Conservation (phyloP, 805 yeast genomes). For the Schwanniomyces occidentalis region DNA sequence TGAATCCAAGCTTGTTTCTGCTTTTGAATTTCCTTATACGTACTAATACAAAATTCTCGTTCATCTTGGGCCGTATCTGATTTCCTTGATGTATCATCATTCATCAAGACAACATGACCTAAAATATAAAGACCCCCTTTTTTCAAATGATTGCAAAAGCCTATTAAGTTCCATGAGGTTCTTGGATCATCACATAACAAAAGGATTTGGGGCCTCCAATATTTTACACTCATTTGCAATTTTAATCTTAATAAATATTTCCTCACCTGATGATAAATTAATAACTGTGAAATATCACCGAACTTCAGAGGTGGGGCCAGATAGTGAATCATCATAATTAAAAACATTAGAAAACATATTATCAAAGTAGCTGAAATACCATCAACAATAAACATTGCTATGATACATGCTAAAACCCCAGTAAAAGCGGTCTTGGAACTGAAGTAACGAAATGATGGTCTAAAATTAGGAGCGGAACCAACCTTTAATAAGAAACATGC, state of each 20-base stretch:
- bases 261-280: conserved; percentile 95
- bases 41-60: conserved; percentile 33
- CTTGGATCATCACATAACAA: conserved; percentile 89
- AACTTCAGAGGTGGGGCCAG: conserved; percentile 93
- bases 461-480: conserved; percentile 96
- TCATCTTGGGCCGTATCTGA: conserved; percentile 41
- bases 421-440: conserved; percentile 75
- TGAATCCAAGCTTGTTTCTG: conserved; percentile 84
- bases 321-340: conserved; percentile 82
- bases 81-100: conserved; percentile 28
- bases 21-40: conserved; percentile 65
- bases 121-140: conserved; percentile 92
- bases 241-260: conserved; percentile 80
- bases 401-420: conserved; percentile 68
- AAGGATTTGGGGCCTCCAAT: conserved; percentile 96
- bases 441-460: conserved; percentile 93
- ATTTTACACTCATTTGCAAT: conserved; percentile 88
- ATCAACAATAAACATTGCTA: conserved; percentile 94
- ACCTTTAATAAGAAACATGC: conserved; percentile 88
- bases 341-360: conserved; percentile 58
- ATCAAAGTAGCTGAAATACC: conserved; percentile 83
- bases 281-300: conserved; percentile 97
- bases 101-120: conserved; percentile 84
- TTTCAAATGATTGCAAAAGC: conserved; percentile 90
- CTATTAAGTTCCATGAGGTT: conserved; percentile 86